phyloP scores from a whole-genome alignment of 345 rosid species.

The Gossypium ekmanianum region DNA sequence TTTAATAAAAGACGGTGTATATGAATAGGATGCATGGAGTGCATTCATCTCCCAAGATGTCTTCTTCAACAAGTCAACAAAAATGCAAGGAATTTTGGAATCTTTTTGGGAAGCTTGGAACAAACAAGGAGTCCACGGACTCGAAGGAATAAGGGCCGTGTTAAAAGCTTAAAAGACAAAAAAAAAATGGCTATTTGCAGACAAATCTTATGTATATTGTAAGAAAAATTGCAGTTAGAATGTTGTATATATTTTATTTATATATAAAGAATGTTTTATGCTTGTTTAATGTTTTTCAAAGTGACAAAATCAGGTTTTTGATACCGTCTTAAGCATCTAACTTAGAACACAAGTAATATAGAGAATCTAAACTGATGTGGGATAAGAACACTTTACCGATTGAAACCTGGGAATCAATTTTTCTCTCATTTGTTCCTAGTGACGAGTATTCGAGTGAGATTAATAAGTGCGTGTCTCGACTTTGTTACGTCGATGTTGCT shows the following conservation, averaged over 20 bases:
- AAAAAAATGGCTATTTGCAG: background rate
- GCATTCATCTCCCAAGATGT: conserved; percentile 21
- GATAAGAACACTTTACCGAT: background rate
- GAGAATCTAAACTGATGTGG: background rate
- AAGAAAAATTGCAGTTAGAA: background rate
- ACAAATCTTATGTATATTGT: background rate
- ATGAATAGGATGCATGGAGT: conserved; percentile 50
- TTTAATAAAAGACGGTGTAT: background rate
- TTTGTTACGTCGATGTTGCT: conserved; percentile 25
- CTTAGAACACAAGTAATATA: background rate
- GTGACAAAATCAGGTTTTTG: background rate
- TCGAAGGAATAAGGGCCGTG: background rate
- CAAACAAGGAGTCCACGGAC: background rate
- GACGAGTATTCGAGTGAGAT: conserved; percentile 29
- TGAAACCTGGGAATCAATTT: background rate
- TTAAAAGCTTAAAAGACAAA: background rate
- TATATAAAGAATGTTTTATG: background rate
- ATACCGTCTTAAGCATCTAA: background rate
- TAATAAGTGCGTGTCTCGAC: conserved; percentile 33
- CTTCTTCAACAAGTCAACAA: conserved; percentile 6
- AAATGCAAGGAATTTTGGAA: conserved; percentile 8
- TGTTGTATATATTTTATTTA: background rate
- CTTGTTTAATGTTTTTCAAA: background rate
- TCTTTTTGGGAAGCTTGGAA: background rate
- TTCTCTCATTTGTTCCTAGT: conserved; percentile 27